Evolutionary conservation across 1,284 basidiomycete genomes (phyloP), one percentile per base, ranked within the genome.

Genomic region (Ustilago tritici): DNA sequence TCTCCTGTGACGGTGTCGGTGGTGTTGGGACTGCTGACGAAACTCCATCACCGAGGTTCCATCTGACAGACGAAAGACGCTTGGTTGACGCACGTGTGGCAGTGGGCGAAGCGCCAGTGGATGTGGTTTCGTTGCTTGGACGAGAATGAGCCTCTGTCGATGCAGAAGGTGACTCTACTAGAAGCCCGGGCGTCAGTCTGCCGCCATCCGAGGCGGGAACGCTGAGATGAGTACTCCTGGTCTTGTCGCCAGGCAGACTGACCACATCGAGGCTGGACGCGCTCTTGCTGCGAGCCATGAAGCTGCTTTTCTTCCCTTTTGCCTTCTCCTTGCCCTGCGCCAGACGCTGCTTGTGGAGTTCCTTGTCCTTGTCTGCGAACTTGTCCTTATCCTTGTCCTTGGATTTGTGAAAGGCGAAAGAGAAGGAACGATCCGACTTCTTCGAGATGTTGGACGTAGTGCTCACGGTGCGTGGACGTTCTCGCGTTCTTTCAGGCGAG

Each of bases 341-440:
- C 36, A 14, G 53, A 23, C 57, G 57, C 10, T 50, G 47, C 63
- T 46, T 57, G 11, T 40, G 43, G n/a, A 43, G 49, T 19, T 56
- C 60, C 38, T 61, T 65, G 2, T 59, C 71, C 56, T 58, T 70
- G 8, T 64, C 31, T 40, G 23, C 23, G 23, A 28, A 28, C n/a
- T 46, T 46, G n/a, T 23, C 43, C n/a, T 17, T 46, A 19, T 17
- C 60, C 55, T 73, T 68, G 28, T 76, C 69, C 43, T 71, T 67
- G 28, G 41, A 57, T 9, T 55, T 54, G n/a, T 38, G 32, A 1
- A 65, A 46, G n/a, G 62, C 63, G 40, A 77, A 78, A 17, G 65
- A 61, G 55, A 70, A 74, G 10, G 67, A 58, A n/a, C 66, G 61
- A 19, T 78, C 76, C 31, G 70, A 70, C 61, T 68, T 73, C 35